Percentiles rank a stretch among this genome's conserved stretches.
These are phyloP conservation scores for Scortechinia acanthostroma DNA, from an alignment of 2,329 filamentous ascomycete species.

Conservation along the genomic window DNA sequence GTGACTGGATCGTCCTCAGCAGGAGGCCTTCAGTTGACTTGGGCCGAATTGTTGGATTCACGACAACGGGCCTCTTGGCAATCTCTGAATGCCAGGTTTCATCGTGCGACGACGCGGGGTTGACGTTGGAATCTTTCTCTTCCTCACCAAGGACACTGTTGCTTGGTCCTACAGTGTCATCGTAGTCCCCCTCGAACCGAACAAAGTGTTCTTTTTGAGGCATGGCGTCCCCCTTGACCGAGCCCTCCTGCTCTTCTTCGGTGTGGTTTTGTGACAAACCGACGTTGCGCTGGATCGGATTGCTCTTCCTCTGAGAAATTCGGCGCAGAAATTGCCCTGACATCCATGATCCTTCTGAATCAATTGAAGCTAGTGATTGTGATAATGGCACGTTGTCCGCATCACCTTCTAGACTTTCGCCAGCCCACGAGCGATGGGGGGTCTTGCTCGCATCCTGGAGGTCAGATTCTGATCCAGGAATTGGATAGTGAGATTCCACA, in stretches of 20 bases:
- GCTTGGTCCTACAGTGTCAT: not conserved
- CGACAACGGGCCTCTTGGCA: not conserved
- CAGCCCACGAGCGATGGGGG: not conserved
- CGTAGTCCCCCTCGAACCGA: not conserved
- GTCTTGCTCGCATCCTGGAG: not conserved
- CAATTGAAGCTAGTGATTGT: not conserved
- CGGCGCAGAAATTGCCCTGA: not conserved
- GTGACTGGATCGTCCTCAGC: not conserved
- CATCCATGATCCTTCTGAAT: slow-evolving; percentile 1
- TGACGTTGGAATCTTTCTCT: not conserved
- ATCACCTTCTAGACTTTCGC: not conserved
- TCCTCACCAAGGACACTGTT: not conserved
- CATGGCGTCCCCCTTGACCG: not conserved
- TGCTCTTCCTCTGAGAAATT: not conserved
- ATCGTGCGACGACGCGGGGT: not conserved
- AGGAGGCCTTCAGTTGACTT: not conserved
- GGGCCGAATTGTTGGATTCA: not conserved
- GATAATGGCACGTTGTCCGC: slow-evolving; percentile 1
- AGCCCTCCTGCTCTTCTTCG: not conserved
- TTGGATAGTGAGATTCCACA: not conserved
- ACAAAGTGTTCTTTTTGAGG: not conserved
- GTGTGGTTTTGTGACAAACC: not conserved
- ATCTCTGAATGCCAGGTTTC: not conserved
- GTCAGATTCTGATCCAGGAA: not conserved
- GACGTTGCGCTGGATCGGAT: not conserved